Evolutionary conservation across 805 yeast genomes (phyloP).

Genomic region (Ogataea corticis): DNA sequence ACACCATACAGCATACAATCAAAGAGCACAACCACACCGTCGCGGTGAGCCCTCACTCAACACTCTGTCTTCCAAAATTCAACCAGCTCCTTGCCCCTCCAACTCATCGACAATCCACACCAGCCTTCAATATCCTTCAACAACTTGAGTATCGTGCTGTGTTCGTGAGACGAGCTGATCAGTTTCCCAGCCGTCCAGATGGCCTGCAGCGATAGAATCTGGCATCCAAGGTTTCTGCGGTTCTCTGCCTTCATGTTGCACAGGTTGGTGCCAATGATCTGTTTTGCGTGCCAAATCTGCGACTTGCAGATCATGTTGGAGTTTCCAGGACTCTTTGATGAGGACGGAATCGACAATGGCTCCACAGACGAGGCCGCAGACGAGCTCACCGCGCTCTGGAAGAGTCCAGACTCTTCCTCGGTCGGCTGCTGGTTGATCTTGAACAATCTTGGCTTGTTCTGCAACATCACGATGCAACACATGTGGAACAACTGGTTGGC

Average conservation of each 20-base stretch:
- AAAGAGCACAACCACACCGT: too few species aligned
- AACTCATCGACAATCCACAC: conserved; percentile 25
- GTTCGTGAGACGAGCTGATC: conserved; percentile 28
- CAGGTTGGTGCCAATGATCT: conserved; percentile 35
- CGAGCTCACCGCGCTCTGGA: conserved; percentile 18
- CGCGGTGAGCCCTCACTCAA: conserved; percentile 3
- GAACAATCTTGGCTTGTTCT: conserved; percentile 40
- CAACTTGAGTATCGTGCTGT: conserved; percentile 23
- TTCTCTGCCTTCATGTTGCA: conserved; percentile 19
- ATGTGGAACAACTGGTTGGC: conserved; percentile 43
- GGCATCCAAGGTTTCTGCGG: conserved; percentile 21
- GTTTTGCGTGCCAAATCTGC: conserved; percentile 43
- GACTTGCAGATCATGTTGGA: conserved; percentile 24
- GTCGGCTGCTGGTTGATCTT: conserved; percentile 22
- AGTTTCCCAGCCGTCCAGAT: conserved; percentile 29
- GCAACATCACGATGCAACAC: conserved; percentile 42
- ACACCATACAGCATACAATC: too few species aligned
- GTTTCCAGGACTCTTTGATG: conserved; percentile 11
- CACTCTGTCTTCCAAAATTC: conserved; percentile 32
- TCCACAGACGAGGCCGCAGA: conserved; percentile 4
- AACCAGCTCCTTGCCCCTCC: conserved; percentile 25
- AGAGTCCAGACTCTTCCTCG: conserved; percentile 9
- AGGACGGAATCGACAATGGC: conserved; percentile 10
- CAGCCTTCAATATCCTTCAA: conserved; percentile 24
- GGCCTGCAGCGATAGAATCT: conserved; percentile 24